Base-by-base conservation (phyloP, 805 yeast genomes). In the Cyberlindnera japonica region DNA sequence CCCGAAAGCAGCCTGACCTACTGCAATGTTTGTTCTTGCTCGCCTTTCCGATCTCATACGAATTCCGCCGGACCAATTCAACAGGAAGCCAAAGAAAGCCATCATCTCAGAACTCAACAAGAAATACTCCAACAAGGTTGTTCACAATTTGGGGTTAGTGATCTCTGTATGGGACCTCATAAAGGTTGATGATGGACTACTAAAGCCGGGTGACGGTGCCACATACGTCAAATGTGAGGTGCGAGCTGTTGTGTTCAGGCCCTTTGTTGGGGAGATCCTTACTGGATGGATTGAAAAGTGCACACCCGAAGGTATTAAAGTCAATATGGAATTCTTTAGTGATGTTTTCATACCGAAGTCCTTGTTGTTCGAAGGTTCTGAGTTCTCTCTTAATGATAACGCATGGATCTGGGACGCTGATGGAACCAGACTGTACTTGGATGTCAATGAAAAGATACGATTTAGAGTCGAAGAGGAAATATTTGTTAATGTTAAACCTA, bases 171-270 rank as follows among this genome's bases (percentile, higher is more conserved):
- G 91, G 81, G 99, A 93, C 58, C 59, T 93, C 4, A 63, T 81
- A 33, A 74, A 73, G n/a, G 79, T 84, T 19, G 86, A 85, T 35
- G 98, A 93, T 52, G 99, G 98, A 5, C 71, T 86, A 48, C 69
- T 93, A 44, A 83, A 80, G 53, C 96, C 96, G 2, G 98, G 99
- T 8, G 98, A 93, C 63, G 98, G 99, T 8, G 88, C 90, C 2
- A 73, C 88, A 5, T 90, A 72, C 53, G 79, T 87, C 29, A 83
- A 81, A 48, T 85, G 83, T 15, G 74, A 69, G 40, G 86, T 89
- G 57, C 66, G 97, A 37, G 70, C 83, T 34, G 68, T 90, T 9
- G 81, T 91, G 2, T 93, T 93, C 73, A 84, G 90, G 49, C 99
- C 99, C 1, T 91, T 91, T 62, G 81, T 87, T 1, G 99, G 99